These are phyloP conservation scores for Neodidymelliopsis sp. DNA, from an alignment of 2,329 filamentous ascomycete genomes.

Conservation along the genomic window DNA sequence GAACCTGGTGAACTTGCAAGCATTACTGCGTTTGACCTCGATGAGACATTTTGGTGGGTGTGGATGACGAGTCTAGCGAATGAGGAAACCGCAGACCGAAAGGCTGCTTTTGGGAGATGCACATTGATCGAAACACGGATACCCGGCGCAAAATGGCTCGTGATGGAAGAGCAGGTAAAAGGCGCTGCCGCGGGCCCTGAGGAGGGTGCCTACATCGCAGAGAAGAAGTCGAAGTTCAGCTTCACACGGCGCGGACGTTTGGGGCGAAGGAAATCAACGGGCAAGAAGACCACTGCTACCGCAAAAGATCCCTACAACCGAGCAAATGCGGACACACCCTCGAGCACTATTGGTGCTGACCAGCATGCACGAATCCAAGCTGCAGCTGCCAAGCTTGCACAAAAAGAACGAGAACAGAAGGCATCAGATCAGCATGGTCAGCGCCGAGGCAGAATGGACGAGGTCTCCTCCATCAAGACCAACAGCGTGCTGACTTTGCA, in stretches of 20 bases:
- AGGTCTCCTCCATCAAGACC: slow-evolving; percentile 72
- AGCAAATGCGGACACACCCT: slow-evolving; percentile 57
- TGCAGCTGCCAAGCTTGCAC: slow-evolving; percentile 83
- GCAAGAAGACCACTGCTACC: slow-evolving; percentile 51
- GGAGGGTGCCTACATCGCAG: slow-evolving; percentile 86
- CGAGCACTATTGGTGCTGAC: slow-evolving; percentile 85
- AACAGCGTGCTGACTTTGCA: slow-evolving; percentile 90
- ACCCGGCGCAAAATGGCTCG: slow-evolving; percentile 81
- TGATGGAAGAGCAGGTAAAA: slow-evolving; percentile 96
- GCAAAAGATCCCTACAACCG: slow-evolving; percentile 62
- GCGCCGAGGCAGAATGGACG: slow-evolving; percentile 62
- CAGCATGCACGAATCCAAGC: slow-evolving; percentile 93
- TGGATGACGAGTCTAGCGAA: slow-evolving; percentile 97
- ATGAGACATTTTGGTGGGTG: slow-evolving; percentile 99
- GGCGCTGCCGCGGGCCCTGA: slow-evolving; percentile 86
- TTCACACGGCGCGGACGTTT: slow-evolving; percentile 75
- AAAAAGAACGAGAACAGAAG: slow-evolving; percentile 69
- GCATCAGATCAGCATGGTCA: slow-evolving; percentile 57
- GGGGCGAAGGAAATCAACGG: slow-evolving; percentile 61
- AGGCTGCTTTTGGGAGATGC: slow-evolving; percentile 92
- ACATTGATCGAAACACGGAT: slow-evolving; percentile 91
- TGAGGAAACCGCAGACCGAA: slow-evolving; percentile 84
- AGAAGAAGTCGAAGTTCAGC: slow-evolving; percentile 94
- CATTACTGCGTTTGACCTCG: slow-evolving; percentile 83
- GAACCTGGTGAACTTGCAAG: slow-evolving; percentile 95